Base-by-base conservation (phyloP, 2,329 filamentous ascomycete species). In the Ceratocystis huliohia region DNA sequence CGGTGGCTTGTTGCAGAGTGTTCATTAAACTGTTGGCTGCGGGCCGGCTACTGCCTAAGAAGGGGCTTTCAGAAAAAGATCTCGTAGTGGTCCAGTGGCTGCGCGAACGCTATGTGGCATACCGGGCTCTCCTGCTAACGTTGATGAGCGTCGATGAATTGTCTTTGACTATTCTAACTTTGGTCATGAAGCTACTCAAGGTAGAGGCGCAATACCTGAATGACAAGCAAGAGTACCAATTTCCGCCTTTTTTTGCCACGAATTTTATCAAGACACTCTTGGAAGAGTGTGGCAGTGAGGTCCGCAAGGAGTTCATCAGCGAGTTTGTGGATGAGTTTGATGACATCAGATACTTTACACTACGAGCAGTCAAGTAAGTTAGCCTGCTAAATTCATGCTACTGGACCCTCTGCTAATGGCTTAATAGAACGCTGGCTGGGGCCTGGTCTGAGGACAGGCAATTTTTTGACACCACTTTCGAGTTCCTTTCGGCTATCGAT, bases 121-220 rank as follows among this genome's bases (percentile, higher is more conserved):
- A 89, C 74, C 84, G 88, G 72, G 75, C 78, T 33, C 75, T 81
- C 2, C 76, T 96, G 50, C 71, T 88, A 33, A 74, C 75, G 2
- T 80, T 89, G 69, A 78, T 96, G 59, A 76, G 77, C 66, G 81
- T 84, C 13, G 82, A 88, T 68, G 78, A 82, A 3, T 76, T 85
- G n/a, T 84, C 89, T 69, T 80, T 83, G 56, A 89, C 88, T 17
- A 87, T 85, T 10, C 76, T 97, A 71, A 89, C 88, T 0, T 78
- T 96, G 62, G 82, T 86, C 66, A 95, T 96, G 91, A 86, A 88
- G 66, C 76, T 95, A 61, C 78, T 96, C 70, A 94, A 95, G 78
- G 87, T 88, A 63, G 90, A 96, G 73, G 86, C 83, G 20, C 83
- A 84, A 69, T 78, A 84, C 71, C 74, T 85, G 45, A 81, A 80